A percentile compares a stretch with the other conserved stretches of the same genome.
Evolutionary conservation across 306 rosid genomes (phyloP).

Genomic region (Trifolium repens): DNA sequence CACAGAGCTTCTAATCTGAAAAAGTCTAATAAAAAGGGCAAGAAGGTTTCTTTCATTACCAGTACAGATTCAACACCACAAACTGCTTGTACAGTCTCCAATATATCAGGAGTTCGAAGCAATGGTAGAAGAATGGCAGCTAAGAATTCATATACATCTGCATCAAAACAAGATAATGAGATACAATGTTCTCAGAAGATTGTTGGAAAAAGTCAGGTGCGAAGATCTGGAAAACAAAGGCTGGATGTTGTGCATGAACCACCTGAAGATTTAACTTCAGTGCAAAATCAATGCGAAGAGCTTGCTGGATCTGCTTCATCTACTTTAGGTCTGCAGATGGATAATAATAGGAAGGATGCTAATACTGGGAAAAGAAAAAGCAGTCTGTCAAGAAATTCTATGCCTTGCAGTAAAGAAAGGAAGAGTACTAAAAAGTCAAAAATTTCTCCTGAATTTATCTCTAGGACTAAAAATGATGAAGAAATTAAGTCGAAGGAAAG

Average conservation of each 20-base stretch:
- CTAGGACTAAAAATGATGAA: slow-evolving; percentile 21
- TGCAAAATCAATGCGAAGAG: slow-evolving; percentile 43
- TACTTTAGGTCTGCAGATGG: slow-evolving; percentile 37
- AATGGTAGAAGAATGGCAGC: slow-evolving; percentile 29
- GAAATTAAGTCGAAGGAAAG: slow-evolving; percentile 39
- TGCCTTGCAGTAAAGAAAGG: slow-evolving; percentile 39
- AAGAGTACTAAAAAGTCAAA: slow-evolving; percentile 48
- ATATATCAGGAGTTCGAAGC: slow-evolving; percentile 40
- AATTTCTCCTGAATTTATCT: slow-evolving; percentile 42
- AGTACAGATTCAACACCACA: slow-evolving; percentile 39
- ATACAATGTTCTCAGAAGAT: slow-evolving; percentile 37
- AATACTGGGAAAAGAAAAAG: slow-evolving; percentile 26
- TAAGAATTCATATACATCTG: slow-evolving; percentile 32
- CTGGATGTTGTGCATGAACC: slow-evolving; percentile 39
- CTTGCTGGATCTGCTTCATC: slow-evolving; percentile 39
- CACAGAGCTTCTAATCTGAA: slow-evolving; percentile 35
- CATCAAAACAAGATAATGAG: slow-evolving; percentile 46
- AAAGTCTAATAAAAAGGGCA: slow-evolving; percentile 49
- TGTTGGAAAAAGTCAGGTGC: slow-evolving; percentile 47
- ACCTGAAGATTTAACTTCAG: slow-evolving; percentile 43
- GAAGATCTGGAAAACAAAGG: slow-evolving; percentile 52
- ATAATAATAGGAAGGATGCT: slow-evolving; percentile 34
- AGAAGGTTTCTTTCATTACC: slow-evolving; percentile 43
- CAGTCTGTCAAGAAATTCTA: slow-evolving; percentile 39
- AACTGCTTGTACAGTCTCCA: slow-evolving; percentile 44